These are phyloP conservation scores for Aspergillus baeticus DNA, from an alignment of 495 filamentous ascomycete genomes.

Conservation along the genomic window DNA sequence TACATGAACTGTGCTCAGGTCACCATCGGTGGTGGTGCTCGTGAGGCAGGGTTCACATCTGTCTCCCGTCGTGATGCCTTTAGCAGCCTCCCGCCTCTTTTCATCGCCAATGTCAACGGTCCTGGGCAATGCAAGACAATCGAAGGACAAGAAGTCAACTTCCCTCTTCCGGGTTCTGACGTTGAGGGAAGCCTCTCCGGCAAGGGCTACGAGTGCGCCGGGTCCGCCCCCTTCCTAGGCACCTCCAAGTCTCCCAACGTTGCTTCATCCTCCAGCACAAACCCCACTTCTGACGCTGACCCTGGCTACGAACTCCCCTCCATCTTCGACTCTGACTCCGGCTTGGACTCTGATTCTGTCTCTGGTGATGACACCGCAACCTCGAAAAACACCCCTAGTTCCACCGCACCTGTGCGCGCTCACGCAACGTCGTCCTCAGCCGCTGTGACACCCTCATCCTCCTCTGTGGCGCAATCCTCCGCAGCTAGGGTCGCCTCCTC, in stretches of 20 bases:
- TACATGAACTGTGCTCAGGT: constrained; percentile 93
- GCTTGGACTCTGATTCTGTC: constrained; percentile 16
- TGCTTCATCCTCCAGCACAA: not conserved
- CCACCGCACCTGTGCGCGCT: not conserved
- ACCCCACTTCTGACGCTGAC: constrained; percentile 3
- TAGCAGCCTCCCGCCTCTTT: constrained; percentile 66
- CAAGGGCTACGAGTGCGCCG: constrained; percentile 30
- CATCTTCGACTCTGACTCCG: constrained; percentile 19
- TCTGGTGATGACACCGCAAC: not conserved
- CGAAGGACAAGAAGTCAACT: constrained; percentile 55
- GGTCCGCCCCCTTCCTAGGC: constrained; percentile 27
- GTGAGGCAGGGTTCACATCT: constrained; percentile 15
- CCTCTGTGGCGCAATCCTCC: not conserved
- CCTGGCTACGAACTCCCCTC: not conserved
- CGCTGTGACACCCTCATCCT: not conserved
- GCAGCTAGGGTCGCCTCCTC: not conserved
- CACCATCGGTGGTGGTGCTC: constrained; percentile 51
- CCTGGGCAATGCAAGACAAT: constrained; percentile 51
- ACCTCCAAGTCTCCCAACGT: constrained; percentile 8
- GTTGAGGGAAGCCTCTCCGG: constrained; percentile 42
- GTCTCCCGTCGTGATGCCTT: constrained; percentile 31
- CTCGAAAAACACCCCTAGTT: not conserved
- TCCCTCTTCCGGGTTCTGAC: constrained; percentile 66
- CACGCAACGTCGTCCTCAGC: not conserved
- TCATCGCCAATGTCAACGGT: constrained; percentile 65